phyloP scores from a whole-genome alignment of 2,329 filamentous ascomycete genomes.

The Diaporthe sp. region DNA sequence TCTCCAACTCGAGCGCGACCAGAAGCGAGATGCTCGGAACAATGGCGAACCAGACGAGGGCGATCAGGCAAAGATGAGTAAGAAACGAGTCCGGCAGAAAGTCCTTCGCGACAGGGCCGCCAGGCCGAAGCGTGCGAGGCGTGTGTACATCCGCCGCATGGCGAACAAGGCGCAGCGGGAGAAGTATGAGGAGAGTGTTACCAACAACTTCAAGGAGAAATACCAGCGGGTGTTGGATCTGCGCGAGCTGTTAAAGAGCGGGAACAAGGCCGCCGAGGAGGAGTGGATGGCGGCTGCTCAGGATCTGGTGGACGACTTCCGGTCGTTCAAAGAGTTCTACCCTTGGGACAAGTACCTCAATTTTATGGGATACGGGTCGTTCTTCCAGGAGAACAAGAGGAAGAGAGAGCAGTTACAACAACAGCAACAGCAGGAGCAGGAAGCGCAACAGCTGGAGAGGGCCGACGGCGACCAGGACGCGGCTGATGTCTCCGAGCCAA shows the following conservation, averaged over 20 bases:
- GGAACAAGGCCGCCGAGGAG: slow-evolving; percentile 55
- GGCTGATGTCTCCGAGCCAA: slow-evolving; percentile 39
- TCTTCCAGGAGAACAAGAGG: slow-evolving; percentile 49
- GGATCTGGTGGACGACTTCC: slow-evolving; percentile 71
- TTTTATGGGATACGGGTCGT: slow-evolving; percentile 58
- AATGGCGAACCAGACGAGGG: slow-evolving; percentile 40
- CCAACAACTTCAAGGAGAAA: slow-evolving; percentile 44
- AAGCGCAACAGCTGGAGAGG: slow-evolving; percentile 35
- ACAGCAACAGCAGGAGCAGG: slow-evolving; percentile 4
- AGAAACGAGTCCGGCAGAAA: slow-evolving; percentile 40
- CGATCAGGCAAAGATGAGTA: slow-evolving; percentile 42
- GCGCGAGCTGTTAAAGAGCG: slow-evolving; percentile 53
- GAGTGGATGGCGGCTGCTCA: slow-evolving; percentile 69
- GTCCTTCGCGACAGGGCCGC: slow-evolving; percentile 38
- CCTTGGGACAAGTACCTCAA: slow-evolving; percentile 73
- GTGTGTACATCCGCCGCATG: slow-evolving; percentile 37
- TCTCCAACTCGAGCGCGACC: slow-evolving; percentile 68
- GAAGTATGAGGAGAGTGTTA: slow-evolving; percentile 42
- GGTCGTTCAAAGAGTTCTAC: slow-evolving; percentile 72
- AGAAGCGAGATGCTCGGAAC: slow-evolving; percentile 41
- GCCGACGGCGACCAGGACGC: slow-evolving; percentile 11
- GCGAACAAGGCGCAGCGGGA: slow-evolving; percentile 40
- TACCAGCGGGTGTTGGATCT: slow-evolving; percentile 57
- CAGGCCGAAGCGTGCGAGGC: slow-evolving; percentile 30
- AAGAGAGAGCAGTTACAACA: slow-evolving; percentile 19